Evolutionary conservation across 2,329 filamentous ascomycete species (phyloP).

Genomic region (Fusarium nurragi): DNA sequence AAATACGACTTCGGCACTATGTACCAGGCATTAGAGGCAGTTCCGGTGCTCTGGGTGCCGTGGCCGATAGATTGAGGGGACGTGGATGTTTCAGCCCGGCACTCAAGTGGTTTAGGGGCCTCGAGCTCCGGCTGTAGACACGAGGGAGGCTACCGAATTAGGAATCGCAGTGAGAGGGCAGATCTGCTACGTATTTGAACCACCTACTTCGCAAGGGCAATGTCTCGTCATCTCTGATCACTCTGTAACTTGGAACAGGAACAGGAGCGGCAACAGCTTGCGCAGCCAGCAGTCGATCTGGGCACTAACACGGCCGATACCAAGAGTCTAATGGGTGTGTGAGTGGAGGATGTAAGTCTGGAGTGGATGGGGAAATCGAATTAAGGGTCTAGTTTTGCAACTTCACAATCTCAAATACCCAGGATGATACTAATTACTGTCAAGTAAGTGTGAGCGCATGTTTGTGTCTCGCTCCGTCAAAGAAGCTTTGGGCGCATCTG

Average conservation of each 20-base stretch:
- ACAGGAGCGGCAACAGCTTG: constrained; percentile 17
- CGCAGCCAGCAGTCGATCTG: constrained; percentile 34
- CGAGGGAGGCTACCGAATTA: constrained; percentile 28
- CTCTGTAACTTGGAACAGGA: constrained; percentile 1
- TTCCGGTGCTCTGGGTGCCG: constrained; percentile 13
- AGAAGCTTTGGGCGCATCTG: not conserved
- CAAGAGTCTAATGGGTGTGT: constrained; percentile 24
- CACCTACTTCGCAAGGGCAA: constrained; percentile 6
- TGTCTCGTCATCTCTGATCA: constrained; percentile 21
- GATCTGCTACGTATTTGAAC: constrained; percentile 19
- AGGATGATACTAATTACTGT: constrained; percentile 23
- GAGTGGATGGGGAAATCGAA: constrained; percentile 36
- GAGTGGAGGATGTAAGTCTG: constrained; percentile 31
- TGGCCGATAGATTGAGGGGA: constrained; percentile 21
- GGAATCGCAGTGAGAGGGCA: constrained; percentile 13
- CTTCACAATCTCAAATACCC: constrained; percentile 35
- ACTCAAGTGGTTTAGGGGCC: constrained; percentile 19
- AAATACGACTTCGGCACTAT: constrained; percentile 7
- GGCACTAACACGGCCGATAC: constrained; percentile 27
- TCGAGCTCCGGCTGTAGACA: constrained; percentile 7
- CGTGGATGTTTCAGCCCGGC: constrained; percentile 34
- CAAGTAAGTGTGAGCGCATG: not conserved
- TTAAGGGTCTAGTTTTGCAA: constrained; percentile 36
- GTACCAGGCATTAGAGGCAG: constrained; percentile 10
- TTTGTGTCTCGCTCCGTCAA: not conserved